Percentiles rank a stretch among this genome's conserved stretches.
Evolutionary conservation across 495 filamentous ascomycete species (phyloP).

Genomic region (Penicillium cosmopolitanum): DNA sequence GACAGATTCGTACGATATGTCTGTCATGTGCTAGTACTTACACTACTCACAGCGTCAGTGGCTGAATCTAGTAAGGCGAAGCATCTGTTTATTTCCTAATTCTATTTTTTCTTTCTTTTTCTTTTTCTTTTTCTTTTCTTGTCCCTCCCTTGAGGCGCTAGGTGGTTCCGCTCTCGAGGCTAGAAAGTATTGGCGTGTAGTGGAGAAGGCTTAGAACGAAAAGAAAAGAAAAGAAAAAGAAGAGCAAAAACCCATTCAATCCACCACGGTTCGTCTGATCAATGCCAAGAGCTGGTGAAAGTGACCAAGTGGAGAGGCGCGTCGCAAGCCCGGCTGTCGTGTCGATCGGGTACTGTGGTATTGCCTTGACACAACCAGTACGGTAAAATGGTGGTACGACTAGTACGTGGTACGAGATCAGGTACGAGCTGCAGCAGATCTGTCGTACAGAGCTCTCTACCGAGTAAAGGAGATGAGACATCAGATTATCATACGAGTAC

Average conservation of each 20-base stretch:
- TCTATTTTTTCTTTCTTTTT: not conserved
- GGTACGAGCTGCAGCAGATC: not conserved
- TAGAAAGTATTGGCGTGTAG: not conserved
- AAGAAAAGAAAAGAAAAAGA: not conserved
- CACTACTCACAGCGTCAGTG: not conserved
- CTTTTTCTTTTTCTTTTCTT: not conserved
- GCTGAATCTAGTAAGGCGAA: not conserved
- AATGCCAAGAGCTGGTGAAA: not conserved
- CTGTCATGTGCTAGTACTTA: not conserved
- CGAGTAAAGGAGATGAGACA: too few relatives aligned
- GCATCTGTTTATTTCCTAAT: not conserved
- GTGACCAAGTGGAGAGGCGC: not conserved
- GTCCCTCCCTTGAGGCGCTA: not conserved
- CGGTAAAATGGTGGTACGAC: not conserved
- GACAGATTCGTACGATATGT: not conserved
- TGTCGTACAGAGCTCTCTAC: too few relatives aligned
- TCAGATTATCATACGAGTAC: too few relatives aligned
- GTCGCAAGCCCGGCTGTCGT: constrained; percentile 6
- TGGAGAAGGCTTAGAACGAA: not conserved
- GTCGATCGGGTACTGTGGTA: not conserved
- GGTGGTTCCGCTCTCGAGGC: not conserved
- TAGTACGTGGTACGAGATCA: not conserved
- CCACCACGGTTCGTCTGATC: constrained; percentile 4
- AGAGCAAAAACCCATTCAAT: not conserved
- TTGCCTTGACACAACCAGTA: not conserved